Base-by-base conservation (phyloP, 768 basidiomycete species). In the Leccinum imitatum region DNA sequence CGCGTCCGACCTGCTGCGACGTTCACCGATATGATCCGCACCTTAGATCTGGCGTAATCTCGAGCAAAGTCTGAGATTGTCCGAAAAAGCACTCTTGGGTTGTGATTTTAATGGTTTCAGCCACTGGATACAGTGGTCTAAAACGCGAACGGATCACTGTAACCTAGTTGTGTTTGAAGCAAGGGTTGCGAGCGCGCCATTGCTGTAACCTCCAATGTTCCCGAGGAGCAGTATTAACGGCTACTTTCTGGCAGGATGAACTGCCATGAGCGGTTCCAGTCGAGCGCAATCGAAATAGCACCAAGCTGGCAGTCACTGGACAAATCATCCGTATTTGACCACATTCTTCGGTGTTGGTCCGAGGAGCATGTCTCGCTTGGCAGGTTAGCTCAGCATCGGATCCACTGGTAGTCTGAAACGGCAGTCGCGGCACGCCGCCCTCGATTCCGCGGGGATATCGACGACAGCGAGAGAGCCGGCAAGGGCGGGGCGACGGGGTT, bases 231-330 rank as follows among this genome's bases (percentile, higher is more conserved):
- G 86, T 1, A 89, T 88, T 56, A 94, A 77, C 14, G 93, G 92
- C 88, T 90, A 95, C 21, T 27, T 87, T 84, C 90, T 94, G 59
- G 8, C 21, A 27, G 17, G 8, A 48, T 2, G 14, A 11, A 23
- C 23, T 98, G 95, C 95, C 95, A 98, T 8, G 95, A 93, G 41
- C 93, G 83, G 69, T 95, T 95, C 95, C 95, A 98, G 75, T 98
- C 96, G n/a, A 98, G 84, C 0, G 93, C 90, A 50, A 95, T 87
- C 2, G 93, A 91, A 51, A 95, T 79, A 8, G 83, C 85, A 14
- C 93, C 94, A 13, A 82, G 37, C 95, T 93, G 96, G 47, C 83
- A 80, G 6, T 95, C 96, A 19, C 82, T 13, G 96, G 92, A 66
- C 91, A 94, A 17, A 95, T 82, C 23, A 39, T 0, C 86, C 85